A percentile compares a stretch with the other conserved stretches of the same genome.
phyloP scores from a whole-genome alignment of 2,329 filamentous ascomycete species.

The Neodidymelliopsis sp. region DNA sequence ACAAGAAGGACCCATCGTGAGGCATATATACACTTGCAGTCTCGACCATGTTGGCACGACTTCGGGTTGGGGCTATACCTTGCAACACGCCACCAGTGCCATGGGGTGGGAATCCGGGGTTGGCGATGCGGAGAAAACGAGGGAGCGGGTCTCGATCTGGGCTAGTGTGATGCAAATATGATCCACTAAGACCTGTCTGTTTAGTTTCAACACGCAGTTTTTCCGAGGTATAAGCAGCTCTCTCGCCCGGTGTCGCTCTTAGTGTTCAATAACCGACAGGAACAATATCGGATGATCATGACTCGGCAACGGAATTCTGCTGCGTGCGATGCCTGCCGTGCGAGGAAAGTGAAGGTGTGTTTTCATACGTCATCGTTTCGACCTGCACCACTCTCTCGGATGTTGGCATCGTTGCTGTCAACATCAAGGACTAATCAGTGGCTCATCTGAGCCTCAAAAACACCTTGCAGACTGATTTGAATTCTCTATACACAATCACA shows the following conservation, averaged over 20 bases:
- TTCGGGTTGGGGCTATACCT: background rate
- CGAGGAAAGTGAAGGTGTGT: slow-evolving; percentile 31
- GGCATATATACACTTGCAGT: slow-evolving; percentile 10
- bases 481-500: no score
- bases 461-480: no score
- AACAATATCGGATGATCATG: slow-evolving; percentile 11
- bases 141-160: background rate
- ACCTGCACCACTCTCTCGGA: background rate
- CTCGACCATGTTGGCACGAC: background rate
- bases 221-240: slow-evolving; percentile 10
- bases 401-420: no score
- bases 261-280: background rate
- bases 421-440: no score
- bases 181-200: background rate
- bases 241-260: background rate
- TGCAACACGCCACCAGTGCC: slow-evolving; percentile 4
- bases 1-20: background rate
- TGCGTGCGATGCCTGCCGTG: slow-evolving; percentile 31
- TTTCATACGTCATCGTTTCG: background rate
- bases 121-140: slow-evolving; percentile 6
- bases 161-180: no score
- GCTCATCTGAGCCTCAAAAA: no score
- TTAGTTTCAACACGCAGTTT: slow-evolving; percentile 17
- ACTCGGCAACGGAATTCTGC: slow-evolving; percentile 22
- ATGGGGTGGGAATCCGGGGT: slow-evolving; percentile 10